These are phyloP conservation scores for Barnettozyma californica DNA, from an alignment of 805 yeast species.

Conservation along the genomic window DNA sequence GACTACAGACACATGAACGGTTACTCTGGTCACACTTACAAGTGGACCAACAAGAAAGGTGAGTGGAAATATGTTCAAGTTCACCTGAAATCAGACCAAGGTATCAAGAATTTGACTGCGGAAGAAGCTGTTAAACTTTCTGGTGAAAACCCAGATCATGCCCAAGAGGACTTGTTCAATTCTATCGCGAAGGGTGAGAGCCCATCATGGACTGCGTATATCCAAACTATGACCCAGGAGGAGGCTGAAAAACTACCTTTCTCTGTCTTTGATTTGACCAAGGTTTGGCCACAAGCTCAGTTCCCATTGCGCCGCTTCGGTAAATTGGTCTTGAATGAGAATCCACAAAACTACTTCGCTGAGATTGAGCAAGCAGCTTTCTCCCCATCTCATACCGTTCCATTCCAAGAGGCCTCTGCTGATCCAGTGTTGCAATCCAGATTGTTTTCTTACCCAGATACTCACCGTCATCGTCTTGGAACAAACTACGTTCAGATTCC, in stretches of 20 bases:
- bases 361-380: conserved; percentile 85
- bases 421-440: conserved; percentile 83
- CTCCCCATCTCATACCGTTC: conserved; percentile 81
- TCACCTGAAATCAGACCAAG: conserved; percentile 65
- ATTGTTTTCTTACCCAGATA: conserved; percentile 78
- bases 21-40: conserved; percentile 79
- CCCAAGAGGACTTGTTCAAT: conserved; percentile 74
- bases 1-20: conserved; percentile 76
- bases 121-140: conserved; percentile 66
- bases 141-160: conserved; percentile 79
- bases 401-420: conserved; percentile 76
- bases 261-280: conserved; percentile 85
- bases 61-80: conserved; percentile 78
- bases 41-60: conserved; percentile 71
- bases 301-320: conserved; percentile 88
- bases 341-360: conserved; percentile 83
- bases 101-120: conserved; percentile 36
- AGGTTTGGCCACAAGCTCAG: conserved; percentile 85
- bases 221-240: conserved; percentile 82
- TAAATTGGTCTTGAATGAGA: conserved; percentile 70
- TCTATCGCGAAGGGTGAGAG: conserved; percentile 70
- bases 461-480: conserved; percentile 76
- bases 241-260: conserved; percentile 72
- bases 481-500: conserved; percentile 79
- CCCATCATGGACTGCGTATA: conserved; percentile 82